Conservation (phyloP, 768 basidiomycete species). For the Boletus rufocinnamomeus region DNA sequence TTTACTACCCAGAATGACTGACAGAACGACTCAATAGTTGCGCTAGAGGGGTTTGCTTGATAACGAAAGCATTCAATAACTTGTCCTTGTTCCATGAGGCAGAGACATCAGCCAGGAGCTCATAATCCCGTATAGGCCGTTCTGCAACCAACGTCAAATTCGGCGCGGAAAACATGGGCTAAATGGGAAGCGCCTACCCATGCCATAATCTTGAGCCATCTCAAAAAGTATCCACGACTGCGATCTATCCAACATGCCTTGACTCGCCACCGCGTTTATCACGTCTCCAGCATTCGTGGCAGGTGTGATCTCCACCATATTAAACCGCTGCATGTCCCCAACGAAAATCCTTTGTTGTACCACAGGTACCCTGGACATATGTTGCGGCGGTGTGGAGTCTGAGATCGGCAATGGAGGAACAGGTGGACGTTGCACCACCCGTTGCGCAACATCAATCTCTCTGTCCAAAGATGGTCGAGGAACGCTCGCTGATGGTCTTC, state of each 20-base stretch:
- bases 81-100: constrained; percentile 89
- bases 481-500: constrained; percentile 22
- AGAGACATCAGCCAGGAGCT: constrained; percentile 75
- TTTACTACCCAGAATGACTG: constrained; percentile 31
- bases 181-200: constrained; percentile 58
- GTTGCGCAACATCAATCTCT: constrained; percentile 25
- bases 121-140: constrained; percentile 86
- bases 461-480: constrained; percentile 28
- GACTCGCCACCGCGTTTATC: constrained; percentile 59
- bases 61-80: constrained; percentile 74
- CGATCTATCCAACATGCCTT: constrained; percentile 65
- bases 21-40: constrained; percentile 59
- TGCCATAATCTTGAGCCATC: constrained; percentile 86
- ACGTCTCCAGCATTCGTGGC: constrained; percentile 75
- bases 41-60: constrained; percentile 73
- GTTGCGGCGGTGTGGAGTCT: constrained; percentile 38
- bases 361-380: constrained; percentile 31
- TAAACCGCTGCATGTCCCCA: constrained; percentile 72
- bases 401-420: constrained; percentile 40
- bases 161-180: constrained; percentile 1
- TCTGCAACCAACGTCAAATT: constrained; percentile 49
- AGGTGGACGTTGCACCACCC: constrained; percentile 36
- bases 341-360: constrained; percentile 77
- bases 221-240: constrained; percentile 91
- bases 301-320: constrained; percentile 69